phyloP scores from a whole-genome alignment of 1,139 yeast genomes.

The Yamadazyma atmosphaerica region DNA sequence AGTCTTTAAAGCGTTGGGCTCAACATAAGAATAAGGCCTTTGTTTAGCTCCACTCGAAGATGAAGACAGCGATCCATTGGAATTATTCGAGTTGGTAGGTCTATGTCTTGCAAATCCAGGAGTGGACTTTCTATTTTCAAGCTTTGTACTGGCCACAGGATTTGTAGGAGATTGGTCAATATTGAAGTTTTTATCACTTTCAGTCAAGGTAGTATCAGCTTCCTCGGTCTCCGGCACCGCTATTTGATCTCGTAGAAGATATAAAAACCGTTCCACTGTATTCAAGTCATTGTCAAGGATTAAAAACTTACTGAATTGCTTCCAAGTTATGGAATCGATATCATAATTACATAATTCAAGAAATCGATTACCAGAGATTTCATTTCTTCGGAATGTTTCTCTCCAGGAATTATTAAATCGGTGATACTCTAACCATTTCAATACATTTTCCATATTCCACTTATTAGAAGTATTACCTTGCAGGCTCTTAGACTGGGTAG shows the following conservation, averaged over 20 bases:
- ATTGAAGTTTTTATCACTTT: constrained; percentile 2
- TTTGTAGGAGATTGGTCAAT: constrained; percentile 13
- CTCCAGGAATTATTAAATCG: constrained; percentile 76
- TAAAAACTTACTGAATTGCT: constrained; percentile 41
- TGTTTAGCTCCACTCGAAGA: constrained; percentile 24
- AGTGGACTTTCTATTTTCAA: constrained; percentile 35
- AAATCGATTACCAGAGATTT: constrained; percentile 64
- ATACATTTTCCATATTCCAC: constrained; percentile 72
- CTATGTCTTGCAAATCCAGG: constrained; percentile 28
- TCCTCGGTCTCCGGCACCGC: constrained; percentile 20
- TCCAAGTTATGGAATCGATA: constrained; percentile 49
- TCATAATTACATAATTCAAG: constrained; percentile 71
- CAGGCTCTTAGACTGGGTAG: constrained; percentile 27
- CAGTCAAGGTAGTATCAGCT: constrained; percentile 19
- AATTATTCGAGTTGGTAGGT: constrained; percentile 23
- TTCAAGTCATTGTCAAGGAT: constrained; percentile 42
- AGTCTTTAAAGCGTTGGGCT: constrained; percentile 28
- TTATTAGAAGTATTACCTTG: constrained; percentile 22
- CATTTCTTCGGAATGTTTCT: constrained; percentile 57
- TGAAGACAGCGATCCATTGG: constrained; percentile 23
- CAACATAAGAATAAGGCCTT: constrained; percentile 59
- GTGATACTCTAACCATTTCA: constrained; percentile 65
- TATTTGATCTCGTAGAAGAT: constrained; percentile 28
- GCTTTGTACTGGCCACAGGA: constrained; percentile 14
- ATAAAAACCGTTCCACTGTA: constrained; percentile 56